These are phyloP conservation scores for Lecanicillium sp. DNA, from an alignment of 2,329 filamentous ascomycete species.

Conservation along the genomic window DNA sequence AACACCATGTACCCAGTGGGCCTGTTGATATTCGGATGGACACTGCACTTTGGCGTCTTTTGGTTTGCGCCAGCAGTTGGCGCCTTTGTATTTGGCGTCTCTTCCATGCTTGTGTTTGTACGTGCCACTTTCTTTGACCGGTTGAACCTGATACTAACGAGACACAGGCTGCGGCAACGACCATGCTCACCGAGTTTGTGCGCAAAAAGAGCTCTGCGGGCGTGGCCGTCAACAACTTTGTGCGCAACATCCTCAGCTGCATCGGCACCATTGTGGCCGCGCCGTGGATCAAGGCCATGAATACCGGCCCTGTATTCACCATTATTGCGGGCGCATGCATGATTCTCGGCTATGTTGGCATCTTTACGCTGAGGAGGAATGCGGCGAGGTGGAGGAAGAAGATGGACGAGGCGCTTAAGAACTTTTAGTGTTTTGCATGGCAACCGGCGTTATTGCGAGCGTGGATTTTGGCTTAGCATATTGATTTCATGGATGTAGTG, in stretches of 20 bases:
- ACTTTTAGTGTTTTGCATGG: not conserved
- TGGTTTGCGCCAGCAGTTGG: conserved; percentile 58
- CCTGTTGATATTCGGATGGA: conserved; percentile 74
- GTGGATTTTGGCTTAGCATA: too few relatives aligned
- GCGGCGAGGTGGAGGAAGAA: conserved; percentile 5
- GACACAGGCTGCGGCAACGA: conserved; percentile 47
- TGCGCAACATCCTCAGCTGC: conserved; percentile 71
- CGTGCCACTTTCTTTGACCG: conserved; percentile 11
- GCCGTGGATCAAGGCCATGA: conserved; percentile 63
- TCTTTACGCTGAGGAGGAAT: conserved; percentile 5
- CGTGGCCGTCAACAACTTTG: conserved; percentile 75
- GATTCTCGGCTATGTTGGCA: not conserved
- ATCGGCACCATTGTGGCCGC: conserved; percentile 62
- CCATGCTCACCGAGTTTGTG: conserved; percentile 82
- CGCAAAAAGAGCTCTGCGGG: conserved; percentile 62
- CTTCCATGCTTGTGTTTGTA: conserved; percentile 74
- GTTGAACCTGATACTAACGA: conserved; percentile 8
- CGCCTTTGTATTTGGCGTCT: conserved; percentile 67
- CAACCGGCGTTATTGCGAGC: not conserved
- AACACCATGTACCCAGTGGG: conserved; percentile 62
- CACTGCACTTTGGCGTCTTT: conserved; percentile 53
- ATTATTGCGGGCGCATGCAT: conserved; percentile 16
- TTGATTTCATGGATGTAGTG: too few relatives aligned
- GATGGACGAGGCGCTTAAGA: conserved; percentile 2
- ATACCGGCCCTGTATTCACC: conserved; percentile 71